phyloP scores from a whole-genome alignment of 192 early-diverging fungal species.

The Entomortierella lignicola region DNA sequence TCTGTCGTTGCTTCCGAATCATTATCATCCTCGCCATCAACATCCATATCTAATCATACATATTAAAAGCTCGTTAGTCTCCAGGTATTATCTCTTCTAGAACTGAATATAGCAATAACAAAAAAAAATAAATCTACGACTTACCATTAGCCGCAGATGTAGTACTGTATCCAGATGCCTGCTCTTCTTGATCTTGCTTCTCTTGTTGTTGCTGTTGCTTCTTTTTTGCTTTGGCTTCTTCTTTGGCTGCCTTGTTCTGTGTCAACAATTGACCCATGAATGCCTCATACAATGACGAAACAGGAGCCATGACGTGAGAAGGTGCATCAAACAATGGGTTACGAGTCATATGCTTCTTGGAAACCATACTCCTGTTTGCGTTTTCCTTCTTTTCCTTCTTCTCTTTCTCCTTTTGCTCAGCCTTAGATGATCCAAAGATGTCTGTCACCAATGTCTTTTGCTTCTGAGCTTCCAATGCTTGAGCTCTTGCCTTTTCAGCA shows the following conservation, averaged over 20 bases:
- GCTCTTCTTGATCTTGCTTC: conserved; percentile 21
- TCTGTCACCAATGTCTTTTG: conserved; percentile 54
- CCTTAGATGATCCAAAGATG: conserved; percentile 22
- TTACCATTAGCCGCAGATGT: conserved; percentile 1
- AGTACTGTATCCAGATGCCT: not conserved
- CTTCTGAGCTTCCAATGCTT: conserved; percentile 40
- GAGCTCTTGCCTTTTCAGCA: conserved; percentile 33
- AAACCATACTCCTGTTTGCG: conserved; percentile 30
- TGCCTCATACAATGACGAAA: conserved; percentile 58
- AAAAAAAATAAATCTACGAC: conserved; percentile 1
- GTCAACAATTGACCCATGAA: conserved; percentile 59
- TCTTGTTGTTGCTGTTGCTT: conserved; percentile 17
- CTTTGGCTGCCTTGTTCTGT: conserved; percentile 33
- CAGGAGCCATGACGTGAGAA: conserved; percentile 67
- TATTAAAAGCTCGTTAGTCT: not conserved
- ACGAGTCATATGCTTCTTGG: conserved; percentile 60
- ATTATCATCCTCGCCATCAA: conserved; percentile 16
- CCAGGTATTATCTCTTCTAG: not conserved
- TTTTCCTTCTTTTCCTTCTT: conserved; percentile 20
- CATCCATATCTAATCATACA: conserved; percentile 21
- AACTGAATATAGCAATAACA: not conserved
- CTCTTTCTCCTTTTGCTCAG: conserved; percentile 21
- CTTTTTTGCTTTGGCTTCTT: conserved; percentile 36
- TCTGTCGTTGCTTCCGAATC: conserved; percentile 11
- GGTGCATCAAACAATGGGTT: conserved; percentile 62